Evolutionary conservation across 2,329 filamentous ascomycete species (phyloP).

Genomic region (Aureobasidium uvarum): DNA sequence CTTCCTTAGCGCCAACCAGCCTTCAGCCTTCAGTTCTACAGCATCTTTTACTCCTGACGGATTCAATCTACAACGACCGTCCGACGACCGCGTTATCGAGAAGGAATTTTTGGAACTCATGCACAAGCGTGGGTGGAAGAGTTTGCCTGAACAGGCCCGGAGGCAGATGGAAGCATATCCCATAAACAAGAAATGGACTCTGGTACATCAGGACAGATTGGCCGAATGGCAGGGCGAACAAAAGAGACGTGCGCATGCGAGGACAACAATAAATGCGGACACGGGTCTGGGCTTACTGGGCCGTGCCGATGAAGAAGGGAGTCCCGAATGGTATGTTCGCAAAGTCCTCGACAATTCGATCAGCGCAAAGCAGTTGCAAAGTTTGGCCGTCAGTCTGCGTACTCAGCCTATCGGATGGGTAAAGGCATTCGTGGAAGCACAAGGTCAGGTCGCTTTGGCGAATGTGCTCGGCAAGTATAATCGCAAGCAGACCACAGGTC

Average conservation of each 20-base stretch:
- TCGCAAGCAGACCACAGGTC: constrained; percentile 73
- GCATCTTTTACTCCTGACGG: constrained; percentile 53
- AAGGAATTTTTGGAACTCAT: constrained; percentile 90
- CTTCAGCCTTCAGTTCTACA: constrained; percentile 50
- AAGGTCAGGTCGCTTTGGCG: constrained; percentile 93
- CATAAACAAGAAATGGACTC: constrained; percentile 92
- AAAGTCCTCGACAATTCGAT: constrained; percentile 96
- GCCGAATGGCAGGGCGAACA: constrained; percentile 94
- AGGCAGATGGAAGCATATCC: constrained; percentile 97
- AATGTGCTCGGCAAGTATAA: constrained; percentile 94
- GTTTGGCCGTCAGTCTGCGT: constrained; percentile 87
- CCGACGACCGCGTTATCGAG: constrained; percentile 80
- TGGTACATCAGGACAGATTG: constrained; percentile 91
- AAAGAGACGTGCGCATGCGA: constrained; percentile 74
- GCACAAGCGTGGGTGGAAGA: constrained; percentile 98
- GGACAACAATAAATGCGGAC: constrained; percentile 65
- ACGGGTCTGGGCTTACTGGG: constrained; percentile 66
- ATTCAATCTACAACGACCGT: constrained; percentile 67
- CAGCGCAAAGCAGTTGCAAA: constrained; percentile 85
- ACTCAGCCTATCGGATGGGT: constrained; percentile 98
- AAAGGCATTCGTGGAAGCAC: constrained; percentile 91
- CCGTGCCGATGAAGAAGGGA: constrained; percentile 89
- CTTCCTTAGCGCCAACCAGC: constrained; percentile 44
- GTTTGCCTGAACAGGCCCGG: constrained; percentile 88
- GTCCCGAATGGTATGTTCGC: constrained; percentile 96